These are phyloP conservation scores for Psilocybe sp. DNA, from an alignment of 768 basidiomycete genomes.

Conservation along the genomic window DNA sequence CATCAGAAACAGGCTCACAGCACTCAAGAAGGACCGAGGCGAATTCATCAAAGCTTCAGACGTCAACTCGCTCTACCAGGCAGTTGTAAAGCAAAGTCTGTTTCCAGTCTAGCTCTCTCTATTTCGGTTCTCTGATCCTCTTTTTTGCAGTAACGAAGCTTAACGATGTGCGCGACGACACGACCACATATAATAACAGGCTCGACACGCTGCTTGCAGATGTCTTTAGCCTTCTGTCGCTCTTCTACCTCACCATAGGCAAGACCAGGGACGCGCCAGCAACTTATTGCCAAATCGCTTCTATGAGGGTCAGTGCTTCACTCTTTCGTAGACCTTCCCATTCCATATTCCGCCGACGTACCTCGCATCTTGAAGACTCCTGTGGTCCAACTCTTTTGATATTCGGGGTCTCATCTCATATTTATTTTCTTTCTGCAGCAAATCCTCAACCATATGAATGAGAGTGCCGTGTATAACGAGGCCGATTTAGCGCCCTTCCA, in stretches of 20 bases:
- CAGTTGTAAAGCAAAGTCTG: slow-evolving; percentile 90
- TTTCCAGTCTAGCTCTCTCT: slow-evolving; percentile 8
- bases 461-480: slow-evolving; percentile 92
- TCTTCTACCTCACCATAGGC: slow-evolving; percentile 98
- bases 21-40: slow-evolving; percentile 88
- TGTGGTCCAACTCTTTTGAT: no score
- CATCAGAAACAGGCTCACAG: slow-evolving; percentile 93
- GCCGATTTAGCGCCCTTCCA: slow-evolving; percentile 87
- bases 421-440: slow-evolving; percentile 48
- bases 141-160: slow-evolving; percentile 71
- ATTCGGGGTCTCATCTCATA: slow-evolving; percentile 3
- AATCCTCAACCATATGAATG: slow-evolving; percentile 94
- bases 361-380: slow-evolving; percentile 4
- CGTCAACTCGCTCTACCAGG: slow-evolving; percentile 90
- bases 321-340: slow-evolving; percentile 5
- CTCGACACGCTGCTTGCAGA: slow-evolving; percentile 94
- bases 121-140: slow-evolving; percentile 2
- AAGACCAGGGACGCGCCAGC: slow-evolving; percentile 94
- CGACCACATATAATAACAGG: slow-evolving; percentile 75
- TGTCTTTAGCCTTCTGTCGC: slow-evolving; percentile 90
- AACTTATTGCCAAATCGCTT: slow-evolving; percentile 93
- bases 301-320: slow-evolving; percentile 79
- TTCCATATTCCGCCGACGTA: not conserved
- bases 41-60: slow-evolving; percentile 92
- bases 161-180: slow-evolving; percentile 86